Percentiles rank a stretch among this genome's conserved stretches.
These are phyloP conservation scores for Brassica hybrid DNA, from an alignment of 441 rosid species.

Conservation along the genomic window DNA sequence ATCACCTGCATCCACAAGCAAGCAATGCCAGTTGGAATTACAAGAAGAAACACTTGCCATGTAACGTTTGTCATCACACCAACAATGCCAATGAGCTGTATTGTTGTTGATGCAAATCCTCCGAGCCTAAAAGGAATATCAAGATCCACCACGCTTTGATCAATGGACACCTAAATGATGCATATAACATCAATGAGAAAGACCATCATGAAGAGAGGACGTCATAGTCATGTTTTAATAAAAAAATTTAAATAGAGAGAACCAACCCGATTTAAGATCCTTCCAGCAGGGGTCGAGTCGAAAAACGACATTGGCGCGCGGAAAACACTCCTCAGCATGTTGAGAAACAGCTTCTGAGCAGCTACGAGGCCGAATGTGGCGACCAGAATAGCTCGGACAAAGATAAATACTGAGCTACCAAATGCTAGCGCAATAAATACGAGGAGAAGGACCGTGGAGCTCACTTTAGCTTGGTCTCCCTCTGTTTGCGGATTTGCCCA, in stretches of 20 bases:
- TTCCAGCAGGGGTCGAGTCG: conserved; percentile 98
- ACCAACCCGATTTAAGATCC: conserved; percentile 89
- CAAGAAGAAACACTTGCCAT: conserved; percentile 98
- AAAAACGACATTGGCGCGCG: conserved; percentile 99
- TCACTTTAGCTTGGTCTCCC: conserved; percentile 88
- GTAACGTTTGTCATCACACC: conserved; percentile 96
- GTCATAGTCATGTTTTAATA: background rate
- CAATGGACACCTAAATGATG: conserved; percentile 75
- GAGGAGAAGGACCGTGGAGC: conserved; percentile 79
- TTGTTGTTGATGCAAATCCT: conserved; percentile 98
- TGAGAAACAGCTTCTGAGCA: conserved; percentile 89
- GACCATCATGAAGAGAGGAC: background rate
- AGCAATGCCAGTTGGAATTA: conserved; percentile 94
- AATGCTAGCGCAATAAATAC: conserved; percentile 97
- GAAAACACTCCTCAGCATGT: conserved; percentile 94
- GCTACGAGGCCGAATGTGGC: conserved; percentile 99
- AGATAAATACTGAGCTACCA: conserved; percentile 97
- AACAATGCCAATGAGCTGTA: conserved; percentile 95
- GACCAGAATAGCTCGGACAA: conserved; percentile 95
- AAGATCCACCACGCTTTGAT: conserved; percentile 99
- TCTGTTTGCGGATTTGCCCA: conserved; percentile 99
- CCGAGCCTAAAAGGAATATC: conserved; percentile 99
- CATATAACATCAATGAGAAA: background rate
- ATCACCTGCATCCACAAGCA: conserved; percentile 90
- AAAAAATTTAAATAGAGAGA: background rate